phyloP scores from a whole-genome alignment of 768 basidiomycete genomes.

The Cubamyces sp. region DNA sequence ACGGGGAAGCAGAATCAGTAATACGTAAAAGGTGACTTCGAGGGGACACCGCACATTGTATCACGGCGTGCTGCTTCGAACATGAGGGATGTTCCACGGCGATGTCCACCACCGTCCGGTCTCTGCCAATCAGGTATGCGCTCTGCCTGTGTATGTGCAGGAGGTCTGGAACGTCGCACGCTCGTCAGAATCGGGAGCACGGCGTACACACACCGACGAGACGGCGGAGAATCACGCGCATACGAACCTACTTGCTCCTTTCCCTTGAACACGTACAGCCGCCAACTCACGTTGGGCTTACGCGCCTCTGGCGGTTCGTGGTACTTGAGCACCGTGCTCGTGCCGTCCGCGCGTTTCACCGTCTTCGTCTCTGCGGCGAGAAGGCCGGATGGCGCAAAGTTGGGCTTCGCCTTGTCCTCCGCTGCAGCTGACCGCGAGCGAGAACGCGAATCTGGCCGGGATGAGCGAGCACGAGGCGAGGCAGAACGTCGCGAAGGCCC shows the following conservation, averaged over 20 bases:
- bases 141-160: constrained; percentile 94
- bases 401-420: constrained; percentile 78
- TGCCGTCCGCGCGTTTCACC: constrained; percentile 74
- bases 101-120: constrained; percentile 84
- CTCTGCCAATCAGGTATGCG: constrained; percentile 91
- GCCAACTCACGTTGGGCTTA: constrained; percentile 88
- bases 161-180: constrained; percentile 56
- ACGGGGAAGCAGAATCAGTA: constrained; percentile 12
- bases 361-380: constrained; percentile 97
- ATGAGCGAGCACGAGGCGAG: constrained; percentile 52
- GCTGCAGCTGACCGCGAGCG: constrained; percentile 48
- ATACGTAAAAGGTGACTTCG: not conserved
- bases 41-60: constrained; percentile 71
- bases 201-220: not conserved
- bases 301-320: constrained; percentile 98
- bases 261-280: constrained; percentile 97
- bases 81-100: constrained; percentile 94
- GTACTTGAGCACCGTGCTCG: constrained; percentile 88
- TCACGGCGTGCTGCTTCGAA: constrained; percentile 97
- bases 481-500: constrained; percentile 55
- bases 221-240: too few species aligned
- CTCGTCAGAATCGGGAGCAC: not conserved
- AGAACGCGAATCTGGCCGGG: constrained; percentile 35
- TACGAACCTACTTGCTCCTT: constrained; percentile 86
- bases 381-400: constrained; percentile 86